Percentiles rank a stretch among this genome's conserved stretches.
Conservation (phyloP, 1,284 basidiomycete genomes). For the Polyporus tsugae region DNA sequence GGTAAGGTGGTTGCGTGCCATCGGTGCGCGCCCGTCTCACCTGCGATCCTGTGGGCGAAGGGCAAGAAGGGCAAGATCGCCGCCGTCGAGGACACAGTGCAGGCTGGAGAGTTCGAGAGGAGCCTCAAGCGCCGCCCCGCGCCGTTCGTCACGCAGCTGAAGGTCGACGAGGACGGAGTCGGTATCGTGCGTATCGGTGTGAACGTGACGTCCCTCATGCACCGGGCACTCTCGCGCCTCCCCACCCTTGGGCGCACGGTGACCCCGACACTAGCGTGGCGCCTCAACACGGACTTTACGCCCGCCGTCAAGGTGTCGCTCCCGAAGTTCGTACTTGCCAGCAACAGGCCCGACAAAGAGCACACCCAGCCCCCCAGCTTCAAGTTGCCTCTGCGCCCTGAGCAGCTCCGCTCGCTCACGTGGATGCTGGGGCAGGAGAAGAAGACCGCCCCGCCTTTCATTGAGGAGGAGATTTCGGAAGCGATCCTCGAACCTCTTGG, state of each 20-base stretch:
- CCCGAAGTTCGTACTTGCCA: slow-evolving; percentile 74
- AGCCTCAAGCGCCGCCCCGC: slow-evolving; percentile 87
- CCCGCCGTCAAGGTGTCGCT: slow-evolving; percentile 68
- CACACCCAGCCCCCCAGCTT: slow-evolving; percentile 86
- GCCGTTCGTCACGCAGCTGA: slow-evolving; percentile 90
- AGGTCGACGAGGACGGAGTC: slow-evolving; percentile 66
- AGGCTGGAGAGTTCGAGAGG: slow-evolving; percentile 89
- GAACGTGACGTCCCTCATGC: slow-evolving; percentile 88
- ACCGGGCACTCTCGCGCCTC: slow-evolving; percentile 86
- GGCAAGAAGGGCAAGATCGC: slow-evolving; percentile 59
- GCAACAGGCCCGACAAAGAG: slow-evolving; percentile 81
- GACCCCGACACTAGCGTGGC: slow-evolving; percentile 75
- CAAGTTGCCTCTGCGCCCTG: slow-evolving; percentile 75
- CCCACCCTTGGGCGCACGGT: slow-evolving; percentile 65
- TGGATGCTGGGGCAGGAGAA: slow-evolving; percentile 94
- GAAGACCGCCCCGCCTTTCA: slow-evolving; percentile 71
- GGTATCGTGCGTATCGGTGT: slow-evolving; percentile 88
- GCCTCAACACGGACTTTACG: slow-evolving; percentile 80
- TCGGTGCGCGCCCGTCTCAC: slow-evolving; percentile 83
- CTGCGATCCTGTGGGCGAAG: slow-evolving; percentile 79
- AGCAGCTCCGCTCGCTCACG: slow-evolving; percentile 89
- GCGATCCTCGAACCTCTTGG: slow-evolving; percentile 86
- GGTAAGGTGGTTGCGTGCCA: slow-evolving; percentile 58
- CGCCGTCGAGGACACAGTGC: slow-evolving; percentile 82
- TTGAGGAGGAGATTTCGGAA: slow-evolving; percentile 95